These are phyloP conservation scores for Penicillium sp. DNA, from an alignment of 2,329 filamentous ascomycete species.

Conservation along the genomic window DNA sequence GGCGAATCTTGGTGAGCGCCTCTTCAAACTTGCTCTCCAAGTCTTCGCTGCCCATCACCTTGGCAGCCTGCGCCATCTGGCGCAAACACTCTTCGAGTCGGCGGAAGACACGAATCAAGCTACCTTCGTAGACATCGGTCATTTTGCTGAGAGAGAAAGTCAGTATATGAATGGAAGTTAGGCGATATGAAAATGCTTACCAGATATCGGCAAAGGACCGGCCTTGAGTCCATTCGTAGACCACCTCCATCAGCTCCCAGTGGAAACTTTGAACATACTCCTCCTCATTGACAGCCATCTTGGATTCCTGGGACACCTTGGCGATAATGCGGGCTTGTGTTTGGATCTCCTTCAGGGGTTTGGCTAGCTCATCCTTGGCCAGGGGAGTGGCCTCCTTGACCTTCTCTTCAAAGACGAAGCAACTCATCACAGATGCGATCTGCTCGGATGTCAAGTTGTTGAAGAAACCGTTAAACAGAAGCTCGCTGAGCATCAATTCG, in stretches of 20 bases:
- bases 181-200: slow-evolving; percentile 57
- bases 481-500: slow-evolving; percentile 86
- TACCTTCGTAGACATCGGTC: slow-evolving; percentile 97
- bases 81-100: slow-evolving; percentile 90
- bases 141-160: slow-evolving; percentile 71
- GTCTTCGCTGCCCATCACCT: slow-evolving; percentile 98
- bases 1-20: slow-evolving; percentile 78
- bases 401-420: slow-evolving; percentile 98
- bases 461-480: slow-evolving; percentile 97
- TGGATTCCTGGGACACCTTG: slow-evolving; percentile 93
- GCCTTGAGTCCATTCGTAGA: slow-evolving; percentile 87
- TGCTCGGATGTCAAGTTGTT: slow-evolving; percentile 90
- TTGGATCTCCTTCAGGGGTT: slow-evolving; percentile 84
- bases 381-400: slow-evolving; percentile 71
- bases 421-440: slow-evolving; percentile 81
- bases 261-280: slow-evolving; percentile 90
- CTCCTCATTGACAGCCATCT: slow-evolving; percentile 90
- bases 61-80: slow-evolving; percentile 92
- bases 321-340: slow-evolving; percentile 84
- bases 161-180: slow-evolving; percentile 8
- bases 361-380: slow-evolving; percentile 75
- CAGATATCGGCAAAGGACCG: slow-evolving; percentile 91
- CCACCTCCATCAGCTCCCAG: slow-evolving; percentile 95
- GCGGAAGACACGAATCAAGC: slow-evolving; percentile 92
- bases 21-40: slow-evolving; percentile 89